These are phyloP conservation scores for Aspergillus udagawae DNA, from an alignment of 2,329 filamentous ascomycete genomes.

Conservation along the genomic window DNA sequence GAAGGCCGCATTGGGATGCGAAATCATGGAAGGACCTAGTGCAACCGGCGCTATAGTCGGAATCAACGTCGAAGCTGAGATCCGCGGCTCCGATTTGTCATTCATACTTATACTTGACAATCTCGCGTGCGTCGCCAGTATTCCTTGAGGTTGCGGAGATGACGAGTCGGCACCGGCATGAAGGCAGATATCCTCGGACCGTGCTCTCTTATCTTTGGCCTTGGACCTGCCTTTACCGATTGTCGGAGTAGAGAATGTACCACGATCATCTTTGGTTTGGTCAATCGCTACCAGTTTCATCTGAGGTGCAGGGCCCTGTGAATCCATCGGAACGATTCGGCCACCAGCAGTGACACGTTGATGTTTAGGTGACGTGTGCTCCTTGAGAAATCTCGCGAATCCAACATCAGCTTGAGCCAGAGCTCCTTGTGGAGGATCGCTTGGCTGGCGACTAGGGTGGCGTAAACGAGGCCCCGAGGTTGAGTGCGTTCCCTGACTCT, in stretches of 20 bases:
- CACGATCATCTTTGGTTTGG: constrained; percentile 5
- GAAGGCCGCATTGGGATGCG: constrained; percentile 6
- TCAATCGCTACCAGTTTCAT: constrained; percentile 26
- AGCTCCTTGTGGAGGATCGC: constrained; percentile 29
- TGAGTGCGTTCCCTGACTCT: constrained; percentile 14
- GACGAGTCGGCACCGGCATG: neutral
- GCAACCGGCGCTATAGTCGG: constrained; percentile 9
- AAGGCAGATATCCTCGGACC: neutral
- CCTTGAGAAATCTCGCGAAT: constrained; percentile 45
- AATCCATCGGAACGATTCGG: constrained; percentile 46
- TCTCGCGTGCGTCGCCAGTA: neutral
- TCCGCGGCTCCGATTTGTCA: neutral
- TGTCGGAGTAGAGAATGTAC: neutral
- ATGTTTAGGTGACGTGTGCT: constrained; percentile 46
- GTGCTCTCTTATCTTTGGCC: neutral
- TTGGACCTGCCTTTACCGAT: constrained; percentile 2
- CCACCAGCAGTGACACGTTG: constrained; percentile 49
- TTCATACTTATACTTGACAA: neutral
- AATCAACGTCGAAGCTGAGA: constrained; percentile 2
- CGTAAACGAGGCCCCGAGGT: constrained; percentile 14
- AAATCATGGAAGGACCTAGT: constrained; percentile 6
- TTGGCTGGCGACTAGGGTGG: constrained; percentile 27
- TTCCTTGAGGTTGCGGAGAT: neutral
- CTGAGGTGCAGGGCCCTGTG: constrained; percentile 31
- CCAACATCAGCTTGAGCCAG: constrained; percentile 37